phyloP scores from a whole-genome alignment of 345 rosid species.

The Lenwebbia sp. region DNA sequence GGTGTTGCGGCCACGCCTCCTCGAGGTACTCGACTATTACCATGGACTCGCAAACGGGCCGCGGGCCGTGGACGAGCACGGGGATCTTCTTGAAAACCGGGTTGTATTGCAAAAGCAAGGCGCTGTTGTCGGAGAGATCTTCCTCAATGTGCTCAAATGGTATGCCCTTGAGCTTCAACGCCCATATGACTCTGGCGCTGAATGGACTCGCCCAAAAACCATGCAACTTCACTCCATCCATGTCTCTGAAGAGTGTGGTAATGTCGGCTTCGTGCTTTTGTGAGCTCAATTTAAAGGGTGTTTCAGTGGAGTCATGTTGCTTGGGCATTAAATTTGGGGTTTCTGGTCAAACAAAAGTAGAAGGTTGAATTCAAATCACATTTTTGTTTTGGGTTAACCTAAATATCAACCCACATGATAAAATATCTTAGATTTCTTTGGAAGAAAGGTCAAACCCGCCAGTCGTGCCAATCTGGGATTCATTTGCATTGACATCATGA shows the following conservation, averaged over 20 bases:
- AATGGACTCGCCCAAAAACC: conserved; percentile 19
- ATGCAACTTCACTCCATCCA: conserved; percentile 14
- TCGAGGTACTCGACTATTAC: conserved; percentile 22
- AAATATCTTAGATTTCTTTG: not conserved
- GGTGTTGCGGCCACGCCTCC: conserved; percentile 15
- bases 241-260: not conserved
- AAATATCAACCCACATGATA: not conserved
- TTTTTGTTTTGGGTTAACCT: not conserved
- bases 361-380: not conserved
- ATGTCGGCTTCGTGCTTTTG: not conserved
- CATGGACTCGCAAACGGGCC: conserved; percentile 20
- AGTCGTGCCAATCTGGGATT: not conserved
- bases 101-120: conserved; percentile 10
- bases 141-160: conserved; percentile 13
- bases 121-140: conserved; percentile 18
- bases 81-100: conserved; percentile 25
- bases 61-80: conserved; percentile 19
- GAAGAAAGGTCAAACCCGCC: not conserved
- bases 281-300: not conserved
- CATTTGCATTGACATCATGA: not conserved
- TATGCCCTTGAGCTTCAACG: conserved; percentile 22
- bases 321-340: not conserved
- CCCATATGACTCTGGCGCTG: conserved; percentile 14
- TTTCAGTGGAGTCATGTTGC: not conserved
- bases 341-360: not conserved